Conservation (phyloP, 306 rosid genomes). For the Glycine latifolia region DNA sequence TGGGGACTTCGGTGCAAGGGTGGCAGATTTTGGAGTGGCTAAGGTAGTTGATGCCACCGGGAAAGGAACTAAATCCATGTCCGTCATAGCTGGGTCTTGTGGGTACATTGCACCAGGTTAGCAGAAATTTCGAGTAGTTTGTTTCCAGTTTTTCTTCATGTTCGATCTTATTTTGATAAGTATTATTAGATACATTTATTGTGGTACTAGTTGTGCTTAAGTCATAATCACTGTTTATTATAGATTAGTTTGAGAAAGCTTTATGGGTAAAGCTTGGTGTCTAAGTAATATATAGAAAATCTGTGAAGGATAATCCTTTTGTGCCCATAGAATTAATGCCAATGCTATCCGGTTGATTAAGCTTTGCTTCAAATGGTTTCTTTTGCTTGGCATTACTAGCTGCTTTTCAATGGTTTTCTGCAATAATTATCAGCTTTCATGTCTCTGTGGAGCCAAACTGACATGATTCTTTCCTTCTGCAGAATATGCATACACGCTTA, state of each 20-base stretch:
- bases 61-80: conserved; percentile 78
- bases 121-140: conserved; percentile 4
- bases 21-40: conserved; percentile 95
- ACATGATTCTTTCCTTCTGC: conserved; percentile 42
- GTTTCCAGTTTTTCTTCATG: conserved; percentile 11
- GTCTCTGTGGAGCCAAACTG: conserved; percentile 21
- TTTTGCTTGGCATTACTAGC: conserved; percentile 10
- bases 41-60: conserved; percentile 69
- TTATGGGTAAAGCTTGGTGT: too few relatives aligned
- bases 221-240: too few relatives aligned
- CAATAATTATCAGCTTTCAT: neutral
- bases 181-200: too few relatives aligned
- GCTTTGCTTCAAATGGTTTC: conserved; percentile 3
- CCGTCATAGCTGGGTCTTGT: conserved; percentile 89
- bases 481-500: conserved; percentile 93
- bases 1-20: conserved; percentile 80
- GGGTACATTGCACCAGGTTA: conserved; percentile 98
- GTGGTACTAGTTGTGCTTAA: too few relatives aligned
- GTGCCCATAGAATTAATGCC: neutral
- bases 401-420: neutral
- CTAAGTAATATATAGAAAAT: neutral
- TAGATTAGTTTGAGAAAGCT: too few relatives aligned
- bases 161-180: neutral
- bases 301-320: neutral
- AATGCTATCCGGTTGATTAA: neutral